A percentile compares a stretch with the other conserved stretches of the same genome.
Evolutionary conservation across 768 basidiomycete genomes (phyloP).

Genomic region (Lyophyllum semitale): DNA sequence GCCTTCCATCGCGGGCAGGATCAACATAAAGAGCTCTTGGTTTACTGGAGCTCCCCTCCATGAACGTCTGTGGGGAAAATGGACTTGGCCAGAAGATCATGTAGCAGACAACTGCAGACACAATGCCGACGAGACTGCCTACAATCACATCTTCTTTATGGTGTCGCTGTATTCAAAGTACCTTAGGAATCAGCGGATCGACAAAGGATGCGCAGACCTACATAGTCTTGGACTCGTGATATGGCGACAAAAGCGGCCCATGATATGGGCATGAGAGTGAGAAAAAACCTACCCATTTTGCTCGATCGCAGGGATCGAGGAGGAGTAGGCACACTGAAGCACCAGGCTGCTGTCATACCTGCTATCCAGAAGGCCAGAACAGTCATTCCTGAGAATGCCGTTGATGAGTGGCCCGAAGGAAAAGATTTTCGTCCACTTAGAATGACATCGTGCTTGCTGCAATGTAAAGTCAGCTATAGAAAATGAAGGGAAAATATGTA

Average conservation of each 20-base stretch:
- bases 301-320: slow-evolving; percentile 42
- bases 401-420: slow-evolving; percentile 71
- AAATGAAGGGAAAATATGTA: slow-evolving; percentile 1
- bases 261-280: slow-evolving; percentile 55
- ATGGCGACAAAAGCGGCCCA: slow-evolving; percentile 66
- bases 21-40: slow-evolving; percentile 46
- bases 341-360: slow-evolving; percentile 64
- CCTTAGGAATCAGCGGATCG: not conserved
- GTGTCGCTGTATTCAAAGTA: slow-evolving; percentile 46
- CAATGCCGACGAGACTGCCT: slow-evolving; percentile 58
- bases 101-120: slow-evolving; percentile 52
- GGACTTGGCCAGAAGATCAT: slow-evolving; percentile 69
- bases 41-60: slow-evolving; percentile 26
- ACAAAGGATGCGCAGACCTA: slow-evolving; percentile 30
- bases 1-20: slow-evolving; percentile 20
- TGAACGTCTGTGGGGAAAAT: slow-evolving; percentile 43
- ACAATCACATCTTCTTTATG: slow-evolving; percentile 71
- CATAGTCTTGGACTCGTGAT: slow-evolving; percentile 66
- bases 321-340: slow-evolving; percentile 40
- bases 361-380: slow-evolving; percentile 64
- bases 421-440: slow-evolving; percentile 61
- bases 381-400: slow-evolving; percentile 66
- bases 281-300: slow-evolving; percentile 42
- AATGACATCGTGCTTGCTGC: slow-evolving; percentile 38
- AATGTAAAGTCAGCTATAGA: not conserved